These are phyloP conservation scores for Asterochloris sp. DNA, from an alignment of 139 green algal genomes.

Conservation along the genomic window DNA sequence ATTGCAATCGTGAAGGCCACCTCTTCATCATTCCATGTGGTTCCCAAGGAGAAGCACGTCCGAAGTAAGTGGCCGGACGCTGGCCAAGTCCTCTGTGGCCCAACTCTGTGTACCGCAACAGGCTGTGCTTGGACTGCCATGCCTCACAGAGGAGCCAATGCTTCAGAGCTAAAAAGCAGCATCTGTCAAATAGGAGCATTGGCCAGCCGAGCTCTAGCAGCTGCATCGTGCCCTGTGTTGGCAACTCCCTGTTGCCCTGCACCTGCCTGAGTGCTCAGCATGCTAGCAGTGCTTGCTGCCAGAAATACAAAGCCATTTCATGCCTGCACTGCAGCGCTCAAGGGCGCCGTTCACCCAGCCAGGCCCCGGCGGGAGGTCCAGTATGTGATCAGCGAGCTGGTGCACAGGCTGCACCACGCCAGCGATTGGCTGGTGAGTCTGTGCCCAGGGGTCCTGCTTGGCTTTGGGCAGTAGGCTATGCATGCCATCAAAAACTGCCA, in stretches of 20 bases:
- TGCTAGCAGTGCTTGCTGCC: neutral
- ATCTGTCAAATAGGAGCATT: too few species aligned
- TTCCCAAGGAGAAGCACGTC: constrained; percentile 97
- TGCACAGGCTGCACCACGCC: constrained; percentile 36
- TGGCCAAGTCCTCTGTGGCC: neutral
- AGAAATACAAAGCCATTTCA: neutral
- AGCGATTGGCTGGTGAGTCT: constrained; percentile 49
- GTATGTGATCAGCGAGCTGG: constrained; percentile 43
- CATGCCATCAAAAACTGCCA: too few species aligned
- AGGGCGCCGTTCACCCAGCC: constrained; percentile 23
- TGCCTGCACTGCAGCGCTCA: constrained; percentile 25
- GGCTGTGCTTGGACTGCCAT: neutral
- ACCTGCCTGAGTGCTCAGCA: too few species aligned
- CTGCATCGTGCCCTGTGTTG: too few species aligned
- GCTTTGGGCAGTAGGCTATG: too few species aligned
- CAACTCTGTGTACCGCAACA: too few species aligned
- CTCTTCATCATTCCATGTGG: constrained; percentile 75
- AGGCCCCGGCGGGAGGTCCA: constrained; percentile 1
- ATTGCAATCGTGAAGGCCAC: constrained; percentile 92
- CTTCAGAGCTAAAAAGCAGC: neutral
- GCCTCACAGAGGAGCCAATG: neutral
- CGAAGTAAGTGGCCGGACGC: constrained; percentile 32
- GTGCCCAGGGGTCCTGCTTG: too few species aligned
- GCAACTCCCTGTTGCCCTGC: too few species aligned
- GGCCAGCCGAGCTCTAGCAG: too few species aligned